Conservation (phyloP, 371 early-diverging fungal species). For the Massospora cicadina region DNA sequence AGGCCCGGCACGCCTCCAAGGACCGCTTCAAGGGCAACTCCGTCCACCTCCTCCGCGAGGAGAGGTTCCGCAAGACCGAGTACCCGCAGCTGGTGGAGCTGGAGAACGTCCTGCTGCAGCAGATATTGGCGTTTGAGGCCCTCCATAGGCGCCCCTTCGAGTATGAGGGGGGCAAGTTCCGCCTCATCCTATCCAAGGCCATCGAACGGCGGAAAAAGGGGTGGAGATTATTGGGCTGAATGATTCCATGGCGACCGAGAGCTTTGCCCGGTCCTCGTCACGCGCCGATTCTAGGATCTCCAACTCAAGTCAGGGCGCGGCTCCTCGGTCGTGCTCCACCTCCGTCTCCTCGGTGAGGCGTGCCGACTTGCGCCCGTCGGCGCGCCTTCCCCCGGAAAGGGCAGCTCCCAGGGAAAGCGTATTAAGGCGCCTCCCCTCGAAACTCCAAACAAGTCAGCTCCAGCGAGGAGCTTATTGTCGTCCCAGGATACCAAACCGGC, state of each 20-base stretch:
- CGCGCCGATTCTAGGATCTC: too few relatives aligned
- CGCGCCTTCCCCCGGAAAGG: too few relatives aligned
- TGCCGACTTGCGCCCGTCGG: too few relatives aligned
- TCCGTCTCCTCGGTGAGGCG: too few relatives aligned
- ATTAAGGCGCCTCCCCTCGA: too few relatives aligned
- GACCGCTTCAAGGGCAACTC: constrained; percentile 6
- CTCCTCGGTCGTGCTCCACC: too few relatives aligned
- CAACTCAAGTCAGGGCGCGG: too few relatives aligned
- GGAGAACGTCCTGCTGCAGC: neutral
- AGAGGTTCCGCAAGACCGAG: neutral
- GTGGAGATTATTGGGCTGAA: constrained; percentile 6
- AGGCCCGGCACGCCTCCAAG: neutral
- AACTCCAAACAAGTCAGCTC: too few relatives aligned
- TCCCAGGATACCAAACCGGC: too few relatives aligned
- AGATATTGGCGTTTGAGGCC: neutral
- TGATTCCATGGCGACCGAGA: constrained; percentile 1
- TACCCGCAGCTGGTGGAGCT: neutral
- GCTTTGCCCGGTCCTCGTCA: too few relatives aligned
- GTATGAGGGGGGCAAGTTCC: neutral
- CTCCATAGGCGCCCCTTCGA: neutral
- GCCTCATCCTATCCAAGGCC: neutral
- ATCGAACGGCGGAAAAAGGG: neutral
- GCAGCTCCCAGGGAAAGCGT: too few relatives aligned
- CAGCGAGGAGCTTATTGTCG: too few relatives aligned
- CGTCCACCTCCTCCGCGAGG: neutral